phyloP scores from a whole-genome alignment of 495 filamentous ascomycete species.

The Penicillium crystallinum region DNA sequence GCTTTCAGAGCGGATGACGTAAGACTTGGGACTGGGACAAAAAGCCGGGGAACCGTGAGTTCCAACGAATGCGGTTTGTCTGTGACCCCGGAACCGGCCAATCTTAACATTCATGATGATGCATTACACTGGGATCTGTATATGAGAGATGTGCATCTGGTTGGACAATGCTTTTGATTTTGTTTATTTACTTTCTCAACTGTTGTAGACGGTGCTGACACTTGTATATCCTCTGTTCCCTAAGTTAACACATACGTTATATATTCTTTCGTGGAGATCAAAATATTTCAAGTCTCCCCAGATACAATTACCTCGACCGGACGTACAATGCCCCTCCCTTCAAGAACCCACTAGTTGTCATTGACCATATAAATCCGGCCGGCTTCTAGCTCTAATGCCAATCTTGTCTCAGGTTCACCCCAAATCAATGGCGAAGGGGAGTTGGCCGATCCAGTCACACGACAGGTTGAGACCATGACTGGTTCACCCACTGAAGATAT shows the following conservation, averaged over 20 bases:
- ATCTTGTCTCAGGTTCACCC: conserved; percentile 42
- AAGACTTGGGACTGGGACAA: conserved; percentile 31
- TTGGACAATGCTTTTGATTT: neutral
- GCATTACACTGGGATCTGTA: neutral
- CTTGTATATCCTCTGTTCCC: too few relatives aligned
- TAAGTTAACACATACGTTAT: too few relatives aligned
- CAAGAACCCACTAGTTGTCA: neutral
- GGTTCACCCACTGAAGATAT: neutral
- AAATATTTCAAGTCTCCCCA: neutral
- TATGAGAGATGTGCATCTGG: neutral
- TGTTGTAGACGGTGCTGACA: too few relatives aligned
- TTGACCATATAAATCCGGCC: neutral
- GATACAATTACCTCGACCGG: neutral
- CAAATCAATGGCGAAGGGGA: neutral
- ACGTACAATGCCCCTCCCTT: neutral
- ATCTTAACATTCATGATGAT: neutral
- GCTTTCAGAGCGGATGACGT: conserved; percentile 38
- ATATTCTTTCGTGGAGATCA: too few relatives aligned
- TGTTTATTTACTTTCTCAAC: too few relatives aligned
- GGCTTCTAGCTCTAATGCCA: conserved; percentile 40
- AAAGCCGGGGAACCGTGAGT: conserved; percentile 17
- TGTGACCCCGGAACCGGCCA: conserved; percentile 1
- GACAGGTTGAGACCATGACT: neutral
- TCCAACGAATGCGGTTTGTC: conserved; percentile 22
- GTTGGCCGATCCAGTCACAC: conserved; percentile 2